Evolutionary conservation across 2,329 filamentous ascomycete species (phyloP), one percentile per base, ranked within the genome.

Genomic region (Phialophora macrospora): DNA sequence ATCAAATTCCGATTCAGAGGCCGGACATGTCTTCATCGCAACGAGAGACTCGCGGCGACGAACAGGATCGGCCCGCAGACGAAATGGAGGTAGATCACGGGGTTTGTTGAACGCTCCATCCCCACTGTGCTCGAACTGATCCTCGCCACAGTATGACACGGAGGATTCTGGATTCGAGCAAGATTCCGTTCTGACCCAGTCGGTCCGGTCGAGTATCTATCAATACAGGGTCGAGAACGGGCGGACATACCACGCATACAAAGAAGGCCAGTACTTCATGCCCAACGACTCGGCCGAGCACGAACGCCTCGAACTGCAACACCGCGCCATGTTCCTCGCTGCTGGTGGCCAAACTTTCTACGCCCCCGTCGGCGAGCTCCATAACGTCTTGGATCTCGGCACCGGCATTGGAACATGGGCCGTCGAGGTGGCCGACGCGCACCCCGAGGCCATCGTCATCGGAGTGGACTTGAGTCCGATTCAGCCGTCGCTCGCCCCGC

Each of bases 401-500:
- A 68, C 68, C 12, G 69, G 69, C 14, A 65, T 63, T 34, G 68
- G 69, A 20, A 65, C 55, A 17, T 71, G 68, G 69, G 63, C 65
- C 68, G 52, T 70, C 12, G 70, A 71, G 20, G 67, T 69, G n/a
- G 68, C 68, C 2, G 70, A 69, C 9, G 38, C 61, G 80, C 67
- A 68, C 70, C 65, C 69, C 4, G 32, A 52, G 22, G 56, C 63
- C 12, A 59, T 59, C 14, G 61, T 71, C 26, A 24, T 51, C 17
- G 70, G 70, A 8, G 69, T 68, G 17, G 73, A 72, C 61, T 41
- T 73, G 22, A 71, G 67, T 34, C 63, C 72, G 1, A 74, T 72
- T 38, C 72, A 73, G 28, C 73, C 70, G 6, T 34, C 56, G 32
- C 63, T 84, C 56, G 74, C 86, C 11, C 84, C 84, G 6, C 81